phyloP scores from a whole-genome alignment of 2,329 filamentous ascomycete genomes.

The Magnaporthales sp. region DNA sequence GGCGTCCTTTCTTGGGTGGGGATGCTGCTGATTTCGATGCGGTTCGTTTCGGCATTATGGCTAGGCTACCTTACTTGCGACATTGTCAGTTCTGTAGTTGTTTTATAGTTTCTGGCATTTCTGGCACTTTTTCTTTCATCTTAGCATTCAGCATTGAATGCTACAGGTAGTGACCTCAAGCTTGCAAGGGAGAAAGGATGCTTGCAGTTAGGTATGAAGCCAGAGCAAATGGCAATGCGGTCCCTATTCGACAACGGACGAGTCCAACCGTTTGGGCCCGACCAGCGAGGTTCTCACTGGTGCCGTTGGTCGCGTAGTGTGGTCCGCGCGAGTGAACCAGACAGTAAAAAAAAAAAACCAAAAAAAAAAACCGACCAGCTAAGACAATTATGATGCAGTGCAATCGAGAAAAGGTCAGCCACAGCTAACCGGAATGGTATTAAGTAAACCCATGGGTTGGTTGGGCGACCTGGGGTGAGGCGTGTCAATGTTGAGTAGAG shows the following conservation, averaged over 20 bases:
- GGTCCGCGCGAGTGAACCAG: neutral
- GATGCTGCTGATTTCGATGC: neutral
- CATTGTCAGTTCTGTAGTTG: neutral
- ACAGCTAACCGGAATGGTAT: neutral
- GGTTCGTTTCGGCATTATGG: neutral
- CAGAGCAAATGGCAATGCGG: neutral
- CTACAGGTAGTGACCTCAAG: neutral
- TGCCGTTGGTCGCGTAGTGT: neutral
- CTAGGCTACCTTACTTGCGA: neutral
- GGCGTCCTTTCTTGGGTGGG: neutral
- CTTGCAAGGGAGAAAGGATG: neutral
- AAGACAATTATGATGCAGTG: neutral
- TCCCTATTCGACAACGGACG: neutral
- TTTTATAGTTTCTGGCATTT: neutral
- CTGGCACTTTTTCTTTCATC: neutral
- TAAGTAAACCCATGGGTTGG: neutral
- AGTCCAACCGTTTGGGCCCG: neutral
- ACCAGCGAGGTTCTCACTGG: neutral
- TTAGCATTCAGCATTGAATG: neutral
- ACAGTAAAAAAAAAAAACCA: neutral
- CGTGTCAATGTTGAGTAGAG: neutral
- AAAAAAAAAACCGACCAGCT: neutral
- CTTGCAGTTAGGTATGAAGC: neutral
- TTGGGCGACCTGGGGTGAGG: neutral
- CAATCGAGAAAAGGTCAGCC: neutral